Conservation (phyloP, 192 early-diverging fungal genomes). For the Backusella mclennaniae region DNA sequence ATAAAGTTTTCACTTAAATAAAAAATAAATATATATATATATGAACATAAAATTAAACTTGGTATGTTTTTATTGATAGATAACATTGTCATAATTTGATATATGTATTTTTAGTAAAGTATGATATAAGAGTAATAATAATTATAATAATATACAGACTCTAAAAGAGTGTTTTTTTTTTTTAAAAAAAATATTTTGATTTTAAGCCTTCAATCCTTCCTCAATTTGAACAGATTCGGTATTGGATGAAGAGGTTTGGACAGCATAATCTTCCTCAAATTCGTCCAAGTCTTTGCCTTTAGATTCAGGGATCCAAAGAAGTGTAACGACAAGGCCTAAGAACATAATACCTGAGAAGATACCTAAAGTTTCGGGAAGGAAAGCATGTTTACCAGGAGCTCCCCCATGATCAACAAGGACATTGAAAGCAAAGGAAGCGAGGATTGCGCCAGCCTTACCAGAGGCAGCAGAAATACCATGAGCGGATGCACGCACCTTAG, state of each 20-base stretch:
- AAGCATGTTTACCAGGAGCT: slow-evolving; percentile 44
- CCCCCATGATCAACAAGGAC: slow-evolving; percentile 47
- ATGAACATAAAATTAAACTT: too few species aligned
- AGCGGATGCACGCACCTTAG: slow-evolving; percentile 68
- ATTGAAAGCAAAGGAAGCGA: slow-evolving; percentile 64
- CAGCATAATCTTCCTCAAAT: slow-evolving; percentile 42
- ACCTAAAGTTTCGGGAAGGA: slow-evolving; percentile 50
- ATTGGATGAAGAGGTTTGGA: neutral
- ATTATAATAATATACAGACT: neutral
- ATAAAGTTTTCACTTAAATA: too few species aligned
- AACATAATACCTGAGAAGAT: slow-evolving; percentile 57
- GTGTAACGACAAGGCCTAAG: slow-evolving; percentile 58
- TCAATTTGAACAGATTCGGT: neutral
- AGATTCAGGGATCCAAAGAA: slow-evolving; percentile 68
- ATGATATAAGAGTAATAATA: neutral
- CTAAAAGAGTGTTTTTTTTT: neutral
- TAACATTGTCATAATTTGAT: too few species aligned
- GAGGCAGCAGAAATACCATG: slow-evolving; percentile 80
- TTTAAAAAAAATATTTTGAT: neutral
- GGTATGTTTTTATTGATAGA: too few species aligned
- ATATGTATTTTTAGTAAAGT: too few species aligned
- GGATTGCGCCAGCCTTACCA: slow-evolving; percentile 74
- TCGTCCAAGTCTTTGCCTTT: slow-evolving; percentile 75
- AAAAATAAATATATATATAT: too few species aligned
- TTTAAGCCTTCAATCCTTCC: neutral